These are phyloP conservation scores for Castanea sativa DNA, from an alignment of 306 rosid genomes.

Conservation along the genomic window DNA sequence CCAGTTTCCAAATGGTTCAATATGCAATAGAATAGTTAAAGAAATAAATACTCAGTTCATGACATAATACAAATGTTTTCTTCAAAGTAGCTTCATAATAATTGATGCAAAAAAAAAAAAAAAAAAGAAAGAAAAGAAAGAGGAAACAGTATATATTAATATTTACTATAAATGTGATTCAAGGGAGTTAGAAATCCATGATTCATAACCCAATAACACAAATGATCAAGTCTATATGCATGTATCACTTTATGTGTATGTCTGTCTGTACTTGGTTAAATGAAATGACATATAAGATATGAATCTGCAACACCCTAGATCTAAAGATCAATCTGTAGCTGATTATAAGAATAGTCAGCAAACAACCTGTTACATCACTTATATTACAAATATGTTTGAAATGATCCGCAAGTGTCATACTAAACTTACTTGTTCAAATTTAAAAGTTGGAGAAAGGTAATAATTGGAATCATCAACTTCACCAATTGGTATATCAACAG, in stretches of 20 bases:
- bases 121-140: background rate
- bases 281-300: background rate
- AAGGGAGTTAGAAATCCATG: conserved; percentile 1
- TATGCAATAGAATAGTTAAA: background rate
- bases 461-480: conserved; percentile 58
- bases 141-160: background rate
- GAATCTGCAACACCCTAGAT: background rate
- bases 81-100: background rate
- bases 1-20: background rate
- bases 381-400: background rate
- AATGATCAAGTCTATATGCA: too few species aligned
- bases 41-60: background rate
- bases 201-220: background rate
- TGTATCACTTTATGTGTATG: background rate
- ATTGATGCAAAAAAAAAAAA: background rate
- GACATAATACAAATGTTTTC: background rate
- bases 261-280: background rate
- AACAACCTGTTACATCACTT: background rate
- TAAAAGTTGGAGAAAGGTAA: conserved; percentile 75
- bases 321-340: background rate
- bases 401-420: conserved; percentile 6
- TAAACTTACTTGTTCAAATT: conserved; percentile 84
- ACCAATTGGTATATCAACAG: conserved; percentile 62
- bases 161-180: too few species aligned
- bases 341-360: background rate